Conservation (phyloP, 1,284 basidiomycete genomes). For the Termitomyces sp. region DNA sequence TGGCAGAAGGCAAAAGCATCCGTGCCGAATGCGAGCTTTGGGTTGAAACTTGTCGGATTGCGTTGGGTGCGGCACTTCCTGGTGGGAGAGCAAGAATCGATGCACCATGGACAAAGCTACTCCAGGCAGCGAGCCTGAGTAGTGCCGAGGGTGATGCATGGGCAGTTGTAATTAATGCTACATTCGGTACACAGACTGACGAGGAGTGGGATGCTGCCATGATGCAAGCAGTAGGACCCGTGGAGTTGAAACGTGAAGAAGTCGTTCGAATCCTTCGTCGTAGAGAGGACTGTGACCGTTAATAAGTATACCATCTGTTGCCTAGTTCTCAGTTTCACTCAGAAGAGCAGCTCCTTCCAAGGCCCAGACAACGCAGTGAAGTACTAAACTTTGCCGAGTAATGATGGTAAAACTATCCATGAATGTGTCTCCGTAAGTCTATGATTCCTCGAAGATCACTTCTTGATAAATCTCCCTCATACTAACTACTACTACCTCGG, state of each 20-base stretch:
- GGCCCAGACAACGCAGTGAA: too few species aligned
- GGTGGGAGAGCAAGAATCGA: slow-evolving; percentile 46
- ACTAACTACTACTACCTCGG: neutral
- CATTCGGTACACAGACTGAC: slow-evolving; percentile 41
- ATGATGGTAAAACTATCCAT: neutral
- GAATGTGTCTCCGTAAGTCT: neutral
- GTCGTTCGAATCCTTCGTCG: slow-evolving; percentile 46
- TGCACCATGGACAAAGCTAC: slow-evolving; percentile 67
- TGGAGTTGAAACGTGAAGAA: slow-evolving; percentile 51
- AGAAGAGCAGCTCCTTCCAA: neutral
- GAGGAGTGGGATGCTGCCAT: slow-evolving; percentile 46
- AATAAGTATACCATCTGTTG: neutral
- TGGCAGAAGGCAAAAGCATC: slow-evolving; percentile 51
- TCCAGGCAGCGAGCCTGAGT: slow-evolving; percentile 64
- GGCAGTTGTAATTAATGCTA: slow-evolving; percentile 37
- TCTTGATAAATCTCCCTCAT: neutral
- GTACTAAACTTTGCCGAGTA: neutral
- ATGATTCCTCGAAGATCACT: neutral
- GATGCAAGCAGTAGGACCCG: slow-evolving; percentile 39
- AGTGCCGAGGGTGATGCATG: slow-evolving; percentile 51
- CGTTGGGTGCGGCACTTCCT: slow-evolving; percentile 41
- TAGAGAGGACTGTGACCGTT: slow-evolving; percentile 32
- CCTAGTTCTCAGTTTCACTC: too few species aligned
- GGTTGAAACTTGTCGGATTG: slow-evolving; percentile 67
- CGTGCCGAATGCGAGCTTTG: slow-evolving; percentile 71